A percentile compares a stretch with the other conserved stretches of the same genome.
These are phyloP conservation scores for Chlamydomonas eustigma DNA, from an alignment of 139 green algal genomes.

Conservation along the genomic window DNA sequence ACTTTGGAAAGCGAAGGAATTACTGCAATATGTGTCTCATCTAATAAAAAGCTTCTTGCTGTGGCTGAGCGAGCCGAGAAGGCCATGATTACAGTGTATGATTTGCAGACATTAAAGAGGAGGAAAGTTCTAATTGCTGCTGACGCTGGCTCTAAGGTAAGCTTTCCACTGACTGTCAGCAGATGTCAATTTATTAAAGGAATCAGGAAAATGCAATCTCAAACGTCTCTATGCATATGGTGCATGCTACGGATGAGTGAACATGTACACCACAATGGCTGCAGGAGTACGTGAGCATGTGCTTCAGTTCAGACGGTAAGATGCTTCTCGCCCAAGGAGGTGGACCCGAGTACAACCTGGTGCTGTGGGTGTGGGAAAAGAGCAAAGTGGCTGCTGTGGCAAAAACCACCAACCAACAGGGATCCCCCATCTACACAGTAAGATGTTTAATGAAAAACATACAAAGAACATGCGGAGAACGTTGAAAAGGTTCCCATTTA, in stretches of 20 bases:
- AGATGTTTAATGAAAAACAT: too few relatives aligned
- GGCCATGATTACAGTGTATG: constrained; percentile 76
- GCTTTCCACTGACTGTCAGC: too few relatives aligned
- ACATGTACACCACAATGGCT: not conserved
- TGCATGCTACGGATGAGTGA: not conserved
- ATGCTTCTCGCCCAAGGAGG: constrained; percentile 76
- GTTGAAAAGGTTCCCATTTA: too few relatives aligned
- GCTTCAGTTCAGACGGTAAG: constrained; percentile 79
- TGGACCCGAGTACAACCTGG: constrained; percentile 81
- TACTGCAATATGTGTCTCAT: constrained; percentile 64
- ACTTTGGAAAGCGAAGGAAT: constrained; percentile 68
- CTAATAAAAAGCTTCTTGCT: constrained; percentile 68
- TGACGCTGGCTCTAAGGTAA: constrained; percentile 68
- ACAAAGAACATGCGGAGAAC: too few relatives aligned
- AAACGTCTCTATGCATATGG: not conserved
- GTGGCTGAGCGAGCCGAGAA: constrained; percentile 77
- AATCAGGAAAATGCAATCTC: too few relatives aligned
- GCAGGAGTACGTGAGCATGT: constrained; percentile 84
- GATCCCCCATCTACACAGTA: constrained; percentile 27
- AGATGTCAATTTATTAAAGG: too few relatives aligned
- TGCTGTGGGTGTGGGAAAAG: constrained; percentile 89
- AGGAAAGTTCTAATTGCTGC: constrained; percentile 71
- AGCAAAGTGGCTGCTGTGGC: constrained; percentile 54
- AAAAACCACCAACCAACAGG: constrained; percentile 40
- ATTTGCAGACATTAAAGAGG: constrained; percentile 83